Conservation (phyloP, 2,329 filamentous ascomycete species). For the Epichloe hybrida region DNA sequence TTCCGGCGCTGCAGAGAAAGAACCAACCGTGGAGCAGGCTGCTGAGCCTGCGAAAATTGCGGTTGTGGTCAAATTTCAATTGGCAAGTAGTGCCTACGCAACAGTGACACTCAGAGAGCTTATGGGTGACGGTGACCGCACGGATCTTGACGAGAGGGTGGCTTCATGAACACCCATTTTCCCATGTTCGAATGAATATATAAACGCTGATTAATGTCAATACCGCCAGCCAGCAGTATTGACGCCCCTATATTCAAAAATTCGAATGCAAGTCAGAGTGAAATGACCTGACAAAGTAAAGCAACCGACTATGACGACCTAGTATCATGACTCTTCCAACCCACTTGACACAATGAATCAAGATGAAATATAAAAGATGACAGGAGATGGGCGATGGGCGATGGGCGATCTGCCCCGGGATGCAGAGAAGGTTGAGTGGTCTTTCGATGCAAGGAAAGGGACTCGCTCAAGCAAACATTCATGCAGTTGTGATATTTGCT, state of each 20-base stretch:
- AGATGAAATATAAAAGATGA: background rate
- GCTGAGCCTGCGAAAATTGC: constrained; percentile 33
- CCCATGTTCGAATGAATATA: background rate
- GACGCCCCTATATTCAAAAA: background rate
- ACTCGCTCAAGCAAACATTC: background rate
- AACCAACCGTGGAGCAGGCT: constrained; percentile 11
- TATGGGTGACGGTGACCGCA: constrained; percentile 38
- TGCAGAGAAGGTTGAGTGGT: background rate
- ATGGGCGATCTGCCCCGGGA: background rate
- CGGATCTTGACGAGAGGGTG: constrained; percentile 11
- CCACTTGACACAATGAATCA: background rate
- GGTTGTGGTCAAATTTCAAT: constrained; percentile 60
- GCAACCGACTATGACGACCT: background rate
- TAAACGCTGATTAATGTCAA: background rate
- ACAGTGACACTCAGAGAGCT: constrained; percentile 73
- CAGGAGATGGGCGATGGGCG: background rate
- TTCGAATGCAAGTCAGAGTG: background rate
- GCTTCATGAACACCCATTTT: background rate
- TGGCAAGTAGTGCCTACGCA: constrained; percentile 70
- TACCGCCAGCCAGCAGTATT: constrained; percentile 1
- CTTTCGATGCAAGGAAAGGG: background rate
- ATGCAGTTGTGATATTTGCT: constrained; percentile 1
- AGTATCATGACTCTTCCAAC: background rate
- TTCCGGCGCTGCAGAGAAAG: constrained; percentile 7
- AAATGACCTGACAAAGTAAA: background rate